phyloP scores from a whole-genome alignment of 306 rosid genomes.

The Vicia villosa region DNA sequence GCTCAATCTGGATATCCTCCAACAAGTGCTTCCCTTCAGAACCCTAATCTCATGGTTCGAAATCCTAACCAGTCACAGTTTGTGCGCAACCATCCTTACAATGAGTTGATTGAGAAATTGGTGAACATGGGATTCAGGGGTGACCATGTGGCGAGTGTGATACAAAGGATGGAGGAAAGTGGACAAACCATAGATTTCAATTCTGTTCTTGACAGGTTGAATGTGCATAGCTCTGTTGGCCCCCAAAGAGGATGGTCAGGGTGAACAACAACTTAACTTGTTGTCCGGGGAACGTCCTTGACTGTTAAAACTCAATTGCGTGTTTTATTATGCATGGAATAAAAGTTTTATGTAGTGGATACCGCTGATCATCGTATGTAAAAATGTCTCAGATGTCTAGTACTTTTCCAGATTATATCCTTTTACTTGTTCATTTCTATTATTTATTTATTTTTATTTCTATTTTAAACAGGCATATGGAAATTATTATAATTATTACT shows the following conservation, averaged over 20 bases:
- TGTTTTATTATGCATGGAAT: constrained; percentile 94
- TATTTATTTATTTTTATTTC: neutral
- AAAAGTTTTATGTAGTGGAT: constrained; percentile 52
- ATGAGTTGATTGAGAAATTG: constrained; percentile 83
- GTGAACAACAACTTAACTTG: constrained; percentile 25
- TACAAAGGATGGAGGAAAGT: constrained; percentile 95
- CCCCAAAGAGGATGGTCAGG: constrained; percentile 88
- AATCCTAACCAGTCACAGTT: constrained; percentile 65
- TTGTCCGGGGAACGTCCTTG: constrained; percentile 1
- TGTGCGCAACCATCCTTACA: constrained; percentile 70
- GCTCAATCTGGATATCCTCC: constrained; percentile 78
- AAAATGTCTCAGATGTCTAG: constrained; percentile 33
- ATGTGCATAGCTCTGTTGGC: constrained; percentile 62
- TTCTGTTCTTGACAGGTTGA: constrained; percentile 87
- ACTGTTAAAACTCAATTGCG: constrained; percentile 48
- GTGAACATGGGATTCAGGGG: constrained; percentile 86
- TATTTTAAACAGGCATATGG: neutral
- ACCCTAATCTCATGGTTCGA: constrained; percentile 56
- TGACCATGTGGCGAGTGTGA: constrained; percentile 73
- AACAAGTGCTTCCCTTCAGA: constrained; percentile 64
- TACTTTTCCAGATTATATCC: constrained; percentile 34
- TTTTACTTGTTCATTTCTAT: constrained; percentile 14
- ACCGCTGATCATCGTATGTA: constrained; percentile 48
- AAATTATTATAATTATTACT: neutral
- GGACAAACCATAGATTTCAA: constrained; percentile 88